Percentiles rank a stretch among this genome's conserved stretches.
Evolutionary conservation across 2,329 filamentous ascomycete genomes (phyloP).

Genomic region (Xylaria sp.): DNA sequence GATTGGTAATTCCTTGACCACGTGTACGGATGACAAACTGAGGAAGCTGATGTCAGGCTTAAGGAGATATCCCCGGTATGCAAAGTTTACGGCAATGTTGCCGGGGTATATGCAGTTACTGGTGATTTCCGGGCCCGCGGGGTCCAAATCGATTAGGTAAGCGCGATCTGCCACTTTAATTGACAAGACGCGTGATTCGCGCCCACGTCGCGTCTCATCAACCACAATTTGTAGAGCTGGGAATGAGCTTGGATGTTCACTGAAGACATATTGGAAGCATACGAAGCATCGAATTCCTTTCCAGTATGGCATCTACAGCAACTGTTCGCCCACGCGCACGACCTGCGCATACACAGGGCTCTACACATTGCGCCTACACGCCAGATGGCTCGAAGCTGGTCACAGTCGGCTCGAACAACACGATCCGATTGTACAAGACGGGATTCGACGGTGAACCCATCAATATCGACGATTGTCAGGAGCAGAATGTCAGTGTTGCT

Average conservation of each 20-base stretch:
- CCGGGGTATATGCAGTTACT: neutral
- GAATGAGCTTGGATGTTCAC: neutral
- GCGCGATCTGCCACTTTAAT: constrained; percentile 15
- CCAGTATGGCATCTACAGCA: constrained; percentile 37
- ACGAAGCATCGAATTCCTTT: neutral
- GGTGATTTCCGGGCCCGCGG: neutral
- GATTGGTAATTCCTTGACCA: neutral
- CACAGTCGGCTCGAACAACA: constrained; percentile 89
- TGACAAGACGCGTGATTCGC: constrained; percentile 17
- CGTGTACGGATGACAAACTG: neutral
- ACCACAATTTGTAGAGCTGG: constrained; percentile 1
- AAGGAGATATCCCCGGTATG: neutral
- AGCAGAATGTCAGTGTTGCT: constrained; percentile 75
- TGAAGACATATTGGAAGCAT: neutral
- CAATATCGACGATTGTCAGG: constrained; percentile 86
- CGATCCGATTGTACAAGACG: constrained; percentile 86
- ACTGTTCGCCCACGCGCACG: constrained; percentile 53
- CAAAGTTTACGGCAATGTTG: neutral
- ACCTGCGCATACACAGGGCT: constrained; percentile 76
- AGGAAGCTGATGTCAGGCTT: neutral
- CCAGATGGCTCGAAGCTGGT: constrained; percentile 80
- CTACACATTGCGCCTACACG: constrained; percentile 83
- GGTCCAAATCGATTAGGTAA: neutral
- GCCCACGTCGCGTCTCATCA: constrained; percentile 13
- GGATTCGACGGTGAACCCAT: constrained; percentile 87